Percentiles rank a stretch among this genome's conserved stretches.
Evolutionary conservation across 1,284 basidiomycete species (phyloP).

Genomic region (Xerocomus minutiporus): DNA sequence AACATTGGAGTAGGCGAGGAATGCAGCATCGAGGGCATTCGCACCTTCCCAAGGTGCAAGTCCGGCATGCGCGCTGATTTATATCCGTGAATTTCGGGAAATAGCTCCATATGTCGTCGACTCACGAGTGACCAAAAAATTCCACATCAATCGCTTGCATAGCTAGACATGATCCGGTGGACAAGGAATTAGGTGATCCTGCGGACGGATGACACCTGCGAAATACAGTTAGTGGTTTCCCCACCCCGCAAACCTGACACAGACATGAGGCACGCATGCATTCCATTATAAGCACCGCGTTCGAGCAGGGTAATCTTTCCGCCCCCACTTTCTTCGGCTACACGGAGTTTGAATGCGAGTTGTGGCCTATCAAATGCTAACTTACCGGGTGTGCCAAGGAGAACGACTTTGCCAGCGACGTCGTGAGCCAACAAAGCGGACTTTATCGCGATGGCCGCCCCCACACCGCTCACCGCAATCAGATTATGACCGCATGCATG

Average conservation of each 20-base stretch:
- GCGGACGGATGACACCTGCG: constrained; percentile 62
- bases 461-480: constrained; percentile 79
- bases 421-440: constrained; percentile 60
- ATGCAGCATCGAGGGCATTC: constrained; percentile 82
- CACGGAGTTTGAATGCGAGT: constrained; percentile 7
- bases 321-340: constrained; percentile 75
- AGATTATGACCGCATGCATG: constrained; percentile 87
- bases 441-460: constrained; percentile 69
- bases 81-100: constrained; percentile 1
- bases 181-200: constrained; percentile 45
- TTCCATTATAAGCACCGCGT: constrained; percentile 67
- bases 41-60: constrained; percentile 77
- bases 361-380: constrained; percentile 8
- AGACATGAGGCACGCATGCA: constrained; percentile 76
- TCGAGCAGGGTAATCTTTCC: constrained; percentile 75
- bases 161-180: constrained; percentile 53
- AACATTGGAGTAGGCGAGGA: constrained; percentile 72
- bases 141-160: constrained; percentile 58
- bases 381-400: constrained; percentile 81
- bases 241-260: constrained; percentile 21
- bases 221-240: constrained; percentile 12
- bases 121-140: constrained; percentile 64
- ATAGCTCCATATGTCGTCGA: constrained; percentile 7
- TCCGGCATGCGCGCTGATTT: constrained; percentile 67
- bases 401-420: constrained; percentile 67